Evolutionary conservation across 345 rosid species (phyloP).

Genomic region (Jatropha curcas): DNA sequence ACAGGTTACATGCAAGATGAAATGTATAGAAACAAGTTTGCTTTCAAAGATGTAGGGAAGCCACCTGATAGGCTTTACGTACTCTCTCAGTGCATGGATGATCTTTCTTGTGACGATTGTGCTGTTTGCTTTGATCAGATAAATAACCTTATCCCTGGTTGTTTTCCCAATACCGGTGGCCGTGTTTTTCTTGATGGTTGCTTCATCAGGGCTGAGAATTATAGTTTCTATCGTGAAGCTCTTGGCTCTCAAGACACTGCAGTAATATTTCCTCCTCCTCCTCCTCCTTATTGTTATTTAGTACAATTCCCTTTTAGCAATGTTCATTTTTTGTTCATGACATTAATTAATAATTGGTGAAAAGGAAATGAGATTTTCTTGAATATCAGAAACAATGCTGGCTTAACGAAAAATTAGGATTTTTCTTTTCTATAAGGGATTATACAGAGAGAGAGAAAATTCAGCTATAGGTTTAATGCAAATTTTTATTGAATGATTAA

Average conservation of each 20-base stretch:
- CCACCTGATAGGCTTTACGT: slow-evolving; percentile 39
- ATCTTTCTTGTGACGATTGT: slow-evolving; percentile 44
- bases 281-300: neutral
- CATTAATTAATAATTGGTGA: too few relatives aligned
- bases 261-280: slow-evolving; percentile 23
- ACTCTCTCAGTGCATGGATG: slow-evolving; percentile 50
- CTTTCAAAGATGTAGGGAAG: slow-evolving; percentile 32
- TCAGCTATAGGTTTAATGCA: too few relatives aligned
- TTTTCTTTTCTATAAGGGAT: too few relatives aligned
- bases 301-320: too few relatives aligned
- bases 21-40: slow-evolving; percentile 36
- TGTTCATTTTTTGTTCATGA: too few relatives aligned
- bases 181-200: slow-evolving; percentile 53
- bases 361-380: too few relatives aligned
- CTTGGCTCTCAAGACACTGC: slow-evolving; percentile 25
- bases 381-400: too few relatives aligned
- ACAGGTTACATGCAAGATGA: slow-evolving; percentile 30
- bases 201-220: slow-evolving; percentile 50
- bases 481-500: too few relatives aligned
- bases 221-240: slow-evolving; percentile 40
- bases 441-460: too few relatives aligned
- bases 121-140: slow-evolving; percentile 36
- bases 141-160: slow-evolving; percentile 29
- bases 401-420: too few relatives aligned
- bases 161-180: slow-evolving; percentile 47